Evolutionary conservation across 75 land plant genomes (phyloP).

Genomic region (Selaginella tamariscina): DNA sequence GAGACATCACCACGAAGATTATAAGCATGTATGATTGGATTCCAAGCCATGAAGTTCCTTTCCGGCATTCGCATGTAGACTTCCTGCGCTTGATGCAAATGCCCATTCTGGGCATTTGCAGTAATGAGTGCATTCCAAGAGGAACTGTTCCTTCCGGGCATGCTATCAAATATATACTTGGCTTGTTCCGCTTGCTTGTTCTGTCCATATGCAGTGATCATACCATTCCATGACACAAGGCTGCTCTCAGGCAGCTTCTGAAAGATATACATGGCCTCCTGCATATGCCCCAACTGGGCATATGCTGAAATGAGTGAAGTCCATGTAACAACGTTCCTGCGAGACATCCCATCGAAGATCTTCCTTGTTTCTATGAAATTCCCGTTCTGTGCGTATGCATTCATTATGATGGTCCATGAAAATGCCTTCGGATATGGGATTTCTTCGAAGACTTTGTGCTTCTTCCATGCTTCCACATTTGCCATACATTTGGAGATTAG

Average conservation of each 20-base stretch:
- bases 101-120: background rate
- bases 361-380: background rate
- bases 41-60: background rate
- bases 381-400: constrained; percentile 5
- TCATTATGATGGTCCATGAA: constrained; percentile 7
- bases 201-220: background rate
- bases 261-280: background rate
- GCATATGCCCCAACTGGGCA: background rate
- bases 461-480: background rate
- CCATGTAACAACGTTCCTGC: background rate
- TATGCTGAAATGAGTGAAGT: constrained; percentile 4
- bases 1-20: background rate
- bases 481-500: background rate
- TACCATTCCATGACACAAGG: background rate
- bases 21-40: background rate
- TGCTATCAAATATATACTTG: background rate
- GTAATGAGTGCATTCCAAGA: background rate
- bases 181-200: background rate
- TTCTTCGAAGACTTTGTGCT: background rate
- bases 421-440: background rate
- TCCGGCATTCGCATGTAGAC: background rate
- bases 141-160: background rate
- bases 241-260: background rate
- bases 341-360: constrained; percentile 2
- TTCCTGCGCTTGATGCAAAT: background rate